Evolutionary conservation across 2,329 filamentous ascomycete genomes (phyloP), one percentile per base, ranked within the genome.

Genomic region (Fusarium sp.): DNA sequence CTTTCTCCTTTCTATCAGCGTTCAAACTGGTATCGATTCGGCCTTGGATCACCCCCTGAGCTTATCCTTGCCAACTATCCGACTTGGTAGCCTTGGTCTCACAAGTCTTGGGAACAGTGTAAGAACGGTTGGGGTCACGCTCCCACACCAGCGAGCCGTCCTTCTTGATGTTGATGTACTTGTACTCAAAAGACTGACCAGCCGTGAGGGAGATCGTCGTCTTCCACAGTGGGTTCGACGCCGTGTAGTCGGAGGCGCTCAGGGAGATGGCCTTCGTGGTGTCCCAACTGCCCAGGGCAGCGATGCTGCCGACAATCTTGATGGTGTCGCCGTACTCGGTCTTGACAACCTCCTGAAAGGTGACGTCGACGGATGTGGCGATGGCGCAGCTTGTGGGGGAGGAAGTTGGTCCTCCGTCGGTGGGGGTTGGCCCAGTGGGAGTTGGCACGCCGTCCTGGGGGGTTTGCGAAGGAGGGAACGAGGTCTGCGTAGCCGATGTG

Each of bases 241-340:
- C 76, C 0, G 90, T 92, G 79, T 94, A 95, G 20, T 85, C 78
- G 18, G 82, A 84, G 3, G 92, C 89, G 54, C 86, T 88, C 23
- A 95, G 84, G 0, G 88, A 77, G 3, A 93, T 77, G 0, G 89
- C 92, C 32, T 82, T 84, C 50, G 72, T 78, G 0, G 88, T 84
- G 68, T 90, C 84, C 93, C 93, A 95, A 76, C 79, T 86, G 11
- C 92, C 92, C 9, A 95, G 87, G 34, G 87, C 84, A 1, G 85
- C 77, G 57, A 87, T 86, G 65, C 87, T 90, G 20, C 93, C 93
- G 0, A 88, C 85, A 14, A 95, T 81, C 80, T 91, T 93, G 78
- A 95, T 86, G 10, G 87, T 90, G 80, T 94, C 87, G 5, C 92
- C 93, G 58, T 81, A 90, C 3, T 78, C 79, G 0, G 92, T 94